Percentiles rank a stretch among this genome's conserved stretches.
phyloP scores from a whole-genome alignment of 148 eudicot species.

The Gaultheria prostrata region DNA sequence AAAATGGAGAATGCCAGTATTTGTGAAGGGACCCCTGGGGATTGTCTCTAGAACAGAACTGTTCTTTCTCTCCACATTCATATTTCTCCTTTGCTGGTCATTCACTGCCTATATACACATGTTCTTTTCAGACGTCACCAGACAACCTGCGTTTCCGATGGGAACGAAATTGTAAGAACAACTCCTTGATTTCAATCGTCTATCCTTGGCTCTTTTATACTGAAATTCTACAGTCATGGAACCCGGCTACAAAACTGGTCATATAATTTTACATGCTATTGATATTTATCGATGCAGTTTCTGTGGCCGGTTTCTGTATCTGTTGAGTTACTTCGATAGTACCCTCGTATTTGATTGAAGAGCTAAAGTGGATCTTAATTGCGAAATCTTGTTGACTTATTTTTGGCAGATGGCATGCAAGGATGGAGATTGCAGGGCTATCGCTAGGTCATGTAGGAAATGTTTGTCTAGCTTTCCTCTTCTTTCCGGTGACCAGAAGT shows the following conservation, averaged over 20 bases:
- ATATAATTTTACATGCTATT: too few species aligned
- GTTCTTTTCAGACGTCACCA: conserved; percentile 41
- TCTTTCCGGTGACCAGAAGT: conserved; percentile 40
- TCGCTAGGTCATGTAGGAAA: conserved; percentile 35
- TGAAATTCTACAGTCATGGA: too few species aligned
- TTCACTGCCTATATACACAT: conserved; percentile 39
- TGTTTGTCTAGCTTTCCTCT: conserved; percentile 39
- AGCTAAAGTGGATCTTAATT: not conserved
- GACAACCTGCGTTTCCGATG: conserved; percentile 24
- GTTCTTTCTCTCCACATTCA: conserved; percentile 46
- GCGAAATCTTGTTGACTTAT: too few species aligned
- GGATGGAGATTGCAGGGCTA: conserved; percentile 29
- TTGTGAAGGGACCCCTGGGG: conserved; percentile 60
- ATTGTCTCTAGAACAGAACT: conserved; percentile 62
- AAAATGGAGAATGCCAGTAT: conserved; percentile 42
- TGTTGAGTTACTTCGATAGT: not conserved
- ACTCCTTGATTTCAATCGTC: too few species aligned
- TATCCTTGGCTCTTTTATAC: too few species aligned
- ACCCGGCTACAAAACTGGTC: too few species aligned
- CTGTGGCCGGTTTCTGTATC: not conserved
- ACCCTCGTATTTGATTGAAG: not conserved
- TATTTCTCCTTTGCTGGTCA: conserved; percentile 59
- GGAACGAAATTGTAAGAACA: conserved; percentile 38
- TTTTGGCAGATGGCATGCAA: conserved; percentile 42
- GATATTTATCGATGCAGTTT: too few species aligned